Conservation (phyloP, 345 rosid genomes). For the Clausena lansium region DNA sequence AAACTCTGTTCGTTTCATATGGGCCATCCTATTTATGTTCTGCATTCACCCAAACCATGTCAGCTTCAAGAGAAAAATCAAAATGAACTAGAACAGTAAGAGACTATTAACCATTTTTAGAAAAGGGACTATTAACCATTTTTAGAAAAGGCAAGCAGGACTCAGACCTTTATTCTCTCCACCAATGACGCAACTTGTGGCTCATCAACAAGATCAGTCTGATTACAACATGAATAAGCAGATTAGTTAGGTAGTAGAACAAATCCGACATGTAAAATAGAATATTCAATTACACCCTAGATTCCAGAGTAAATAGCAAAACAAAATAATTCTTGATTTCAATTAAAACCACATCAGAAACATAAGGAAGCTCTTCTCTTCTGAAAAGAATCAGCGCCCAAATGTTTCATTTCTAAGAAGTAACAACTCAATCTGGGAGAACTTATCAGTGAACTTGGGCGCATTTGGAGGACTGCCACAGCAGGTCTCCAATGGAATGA, state of each 20-base stretch:
- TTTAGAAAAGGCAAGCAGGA: slow-evolving; percentile 1
- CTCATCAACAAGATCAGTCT: slow-evolving; percentile 91
- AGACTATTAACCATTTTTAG: not conserved
- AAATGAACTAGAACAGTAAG: not conserved
- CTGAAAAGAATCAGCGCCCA: not conserved
- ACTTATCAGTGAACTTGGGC: not conserved
- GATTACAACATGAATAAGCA: slow-evolving; percentile 23
- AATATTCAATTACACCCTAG: not conserved
- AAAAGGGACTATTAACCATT: not conserved
- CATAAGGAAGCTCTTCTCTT: not conserved
- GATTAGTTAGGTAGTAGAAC: slow-evolving; percentile 9
- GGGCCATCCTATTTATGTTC: slow-evolving; percentile 80
- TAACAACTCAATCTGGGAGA: not conserved
- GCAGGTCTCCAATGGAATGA: not conserved
- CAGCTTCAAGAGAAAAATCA: slow-evolving; percentile 13
- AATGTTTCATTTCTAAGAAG: slow-evolving; percentile 2
- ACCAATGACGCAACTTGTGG: slow-evolving; percentile 59
- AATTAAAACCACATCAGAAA: slow-evolving; percentile 2
- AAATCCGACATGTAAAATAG: not conserved
- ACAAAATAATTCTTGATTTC: not conserved
- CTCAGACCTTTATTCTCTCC: slow-evolving; percentile 65
- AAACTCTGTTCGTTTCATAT: slow-evolving; percentile 64
- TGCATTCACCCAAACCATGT: slow-evolving; percentile 29
- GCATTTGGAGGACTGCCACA: not conserved
- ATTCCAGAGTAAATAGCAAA: not conserved